Base-by-base conservation (phyloP, 768 basidiomycete species). In the Artomyces pyxidatus region DNA sequence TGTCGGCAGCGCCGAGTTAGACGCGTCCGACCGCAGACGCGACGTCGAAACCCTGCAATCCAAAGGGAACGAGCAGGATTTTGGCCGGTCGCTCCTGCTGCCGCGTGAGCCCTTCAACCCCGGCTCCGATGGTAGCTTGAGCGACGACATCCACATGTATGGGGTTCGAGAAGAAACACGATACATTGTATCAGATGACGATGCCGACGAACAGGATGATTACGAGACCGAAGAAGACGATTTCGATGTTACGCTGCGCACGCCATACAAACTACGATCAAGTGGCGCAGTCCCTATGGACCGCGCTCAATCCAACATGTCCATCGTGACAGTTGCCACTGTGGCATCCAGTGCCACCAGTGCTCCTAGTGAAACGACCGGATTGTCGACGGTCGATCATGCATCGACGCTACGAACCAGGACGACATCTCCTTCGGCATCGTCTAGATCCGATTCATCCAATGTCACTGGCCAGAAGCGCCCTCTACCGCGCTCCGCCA, bases 21-120 rank as follows among this genome's bases (percentile, higher is more conserved):
- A 48, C 41, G 48, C 48, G 19, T 29, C 32, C 28, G 10, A 29
- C 25, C 39, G 21, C 39, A 14, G 16, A 21, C 39, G 22, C 22
- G 39, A n/a, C 23, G 21, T 22, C 2, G 32, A 21, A 19, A 35
- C 35, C n/a, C 12, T 29, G 26, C 19, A 29, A 25, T 23, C 39
- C 12, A 37, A 56, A 21, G 56, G 53, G 26, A 19, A 30, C 48
- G 56, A 54, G 56, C 75, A 77, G 82, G 81, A 67, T 85, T 86
- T 85, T 85, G 71, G 62, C 53, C 61, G 61, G 77, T 79, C 75
- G 83, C 81, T 84, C 81, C 74, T 71, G 78, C 75, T 67, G 62
- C 75, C 69, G 64, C 77, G 71, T 74, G 75, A 78, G 74, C 74
- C 72, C 35, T 62, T 64, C 62, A 72, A 76, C 72, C 74, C 78